These are phyloP conservation scores for Penicillium crystallinum DNA, from an alignment of 495 filamentous ascomycete genomes.

Conservation along the genomic window DNA sequence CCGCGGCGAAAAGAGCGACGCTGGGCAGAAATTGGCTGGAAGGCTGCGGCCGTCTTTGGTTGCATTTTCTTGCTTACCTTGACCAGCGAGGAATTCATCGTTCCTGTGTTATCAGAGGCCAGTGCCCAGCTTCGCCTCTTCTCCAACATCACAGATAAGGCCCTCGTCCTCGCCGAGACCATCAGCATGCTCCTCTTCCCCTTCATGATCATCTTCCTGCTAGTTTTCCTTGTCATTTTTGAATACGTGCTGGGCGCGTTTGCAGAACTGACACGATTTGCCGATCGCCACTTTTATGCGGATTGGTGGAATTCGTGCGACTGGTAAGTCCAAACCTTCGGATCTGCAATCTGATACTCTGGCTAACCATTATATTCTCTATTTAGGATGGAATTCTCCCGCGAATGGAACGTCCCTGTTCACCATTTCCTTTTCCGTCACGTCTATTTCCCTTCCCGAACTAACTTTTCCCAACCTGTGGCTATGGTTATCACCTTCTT, in stretches of 20 bases:
- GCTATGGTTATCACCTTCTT: constrained; percentile 92
- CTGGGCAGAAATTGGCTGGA: constrained; percentile 80
- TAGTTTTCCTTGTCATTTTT: constrained; percentile 96
- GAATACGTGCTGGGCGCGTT: constrained; percentile 95
- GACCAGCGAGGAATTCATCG: constrained; percentile 90
- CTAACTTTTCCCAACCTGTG: constrained; percentile 66
- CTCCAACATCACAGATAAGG: constrained; percentile 56
- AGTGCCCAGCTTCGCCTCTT: constrained; percentile 56
- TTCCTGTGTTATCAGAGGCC: constrained; percentile 81
- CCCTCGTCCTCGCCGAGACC: constrained; percentile 81
- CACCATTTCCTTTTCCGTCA: constrained; percentile 95
- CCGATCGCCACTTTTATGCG: constrained; percentile 90
- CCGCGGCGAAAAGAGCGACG: constrained; percentile 67
- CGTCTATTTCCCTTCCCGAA: constrained; percentile 78
- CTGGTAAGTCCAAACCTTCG: constrained; percentile 34
- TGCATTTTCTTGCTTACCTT: constrained; percentile 93
- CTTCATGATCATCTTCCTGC: constrained; percentile 92
- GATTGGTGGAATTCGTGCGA: constrained; percentile 85
- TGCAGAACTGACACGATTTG: constrained; percentile 89
- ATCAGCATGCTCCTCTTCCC: constrained; percentile 92
- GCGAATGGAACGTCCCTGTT: constrained; percentile 98
- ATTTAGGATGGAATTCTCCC: constrained; percentile 82
- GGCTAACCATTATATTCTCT: background rate
- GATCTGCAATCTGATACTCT: background rate
- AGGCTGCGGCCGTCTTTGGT: constrained; percentile 86